Conservation (phyloP, 2,329 filamentous ascomycete genomes). For the Diaporthe aspalathi region DNA sequence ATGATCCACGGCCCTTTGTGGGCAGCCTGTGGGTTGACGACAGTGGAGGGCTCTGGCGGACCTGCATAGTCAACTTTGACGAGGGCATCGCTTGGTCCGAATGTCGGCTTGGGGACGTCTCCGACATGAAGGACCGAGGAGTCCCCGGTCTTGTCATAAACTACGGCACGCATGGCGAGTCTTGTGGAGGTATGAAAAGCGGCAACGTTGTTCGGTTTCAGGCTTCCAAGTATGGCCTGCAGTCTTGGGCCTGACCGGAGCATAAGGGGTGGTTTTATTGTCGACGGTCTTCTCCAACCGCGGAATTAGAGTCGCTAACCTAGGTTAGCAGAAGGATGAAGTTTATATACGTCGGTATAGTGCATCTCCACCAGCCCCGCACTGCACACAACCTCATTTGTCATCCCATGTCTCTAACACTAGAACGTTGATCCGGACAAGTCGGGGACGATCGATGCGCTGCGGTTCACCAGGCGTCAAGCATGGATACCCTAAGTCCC, state of each 20-base stretch:
- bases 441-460: not conserved
- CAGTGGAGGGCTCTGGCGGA: not conserved
- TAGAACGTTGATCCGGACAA: not conserved
- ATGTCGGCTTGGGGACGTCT: constrained; percentile 37
- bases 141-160: constrained; percentile 39
- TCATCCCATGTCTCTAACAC: not conserved
- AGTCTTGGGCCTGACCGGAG: constrained; percentile 30
- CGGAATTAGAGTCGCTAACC: not conserved
- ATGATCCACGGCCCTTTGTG: not conserved
- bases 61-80: constrained; percentile 39
- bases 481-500: not conserved
- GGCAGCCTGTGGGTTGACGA: not conserved
- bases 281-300: not conserved
- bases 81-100: constrained; percentile 34
- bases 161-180: constrained; percentile 36
- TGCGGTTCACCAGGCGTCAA: not conserved
- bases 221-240: constrained; percentile 36
- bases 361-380: constrained; percentile 5
- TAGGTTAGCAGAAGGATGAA: not conserved
- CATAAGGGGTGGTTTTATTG: constrained; percentile 7
- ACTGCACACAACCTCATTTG: constrained; percentile 8
- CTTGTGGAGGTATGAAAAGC: constrained; percentile 6
- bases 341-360: not conserved
- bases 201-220: constrained; percentile 20
- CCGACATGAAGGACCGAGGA: constrained; percentile 38